Conservation (phyloP, 768 basidiomycete genomes). For the Suillus ampliporus region DNA sequence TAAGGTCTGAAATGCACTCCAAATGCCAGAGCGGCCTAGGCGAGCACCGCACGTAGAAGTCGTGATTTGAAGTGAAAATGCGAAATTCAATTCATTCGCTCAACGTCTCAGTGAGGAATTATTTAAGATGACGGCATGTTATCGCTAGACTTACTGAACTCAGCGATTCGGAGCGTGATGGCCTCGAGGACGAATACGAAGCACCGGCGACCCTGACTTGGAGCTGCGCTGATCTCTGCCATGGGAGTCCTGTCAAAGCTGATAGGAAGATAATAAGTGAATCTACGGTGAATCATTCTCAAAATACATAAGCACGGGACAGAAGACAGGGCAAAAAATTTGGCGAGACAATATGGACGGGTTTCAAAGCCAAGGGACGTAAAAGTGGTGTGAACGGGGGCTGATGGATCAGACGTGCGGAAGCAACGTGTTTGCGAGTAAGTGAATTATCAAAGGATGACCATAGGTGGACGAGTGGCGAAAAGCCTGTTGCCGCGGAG, state of each 20-base stretch:
- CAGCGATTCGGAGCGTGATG: constrained; percentile 44
- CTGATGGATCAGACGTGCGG: constrained; percentile 35
- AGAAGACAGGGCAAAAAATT: constrained; percentile 37
- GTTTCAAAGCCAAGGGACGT: constrained; percentile 30
- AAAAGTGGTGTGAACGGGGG: constrained; percentile 40
- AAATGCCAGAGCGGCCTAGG: constrained; percentile 40
- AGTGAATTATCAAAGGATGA: constrained; percentile 32
- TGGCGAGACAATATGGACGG: constrained; percentile 23
- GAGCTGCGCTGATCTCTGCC: not conserved
- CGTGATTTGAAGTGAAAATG: constrained; percentile 30
- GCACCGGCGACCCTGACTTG: constrained; percentile 31
- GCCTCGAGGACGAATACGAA: constrained; percentile 41
- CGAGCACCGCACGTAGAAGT: constrained; percentile 40
- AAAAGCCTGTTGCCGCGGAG: constrained; percentile 4
- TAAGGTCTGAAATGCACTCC: constrained; percentile 38
- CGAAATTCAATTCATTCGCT: constrained; percentile 45
- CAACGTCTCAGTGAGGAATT: constrained; percentile 35
- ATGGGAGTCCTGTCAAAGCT: not conserved
- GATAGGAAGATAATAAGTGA: constrained; percentile 8
- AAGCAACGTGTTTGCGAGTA: constrained; percentile 41
- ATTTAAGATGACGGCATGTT: constrained; percentile 37
- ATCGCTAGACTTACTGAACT: constrained; percentile 31
- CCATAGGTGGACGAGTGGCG: not conserved
- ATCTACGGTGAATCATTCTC: constrained; percentile 38
- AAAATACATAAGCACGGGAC: constrained; percentile 43